Evolutionary conservation across 805 yeast genomes (phyloP), one percentile per base, ranked within the genome.

Genomic region (Yarrowia sp.): DNA sequence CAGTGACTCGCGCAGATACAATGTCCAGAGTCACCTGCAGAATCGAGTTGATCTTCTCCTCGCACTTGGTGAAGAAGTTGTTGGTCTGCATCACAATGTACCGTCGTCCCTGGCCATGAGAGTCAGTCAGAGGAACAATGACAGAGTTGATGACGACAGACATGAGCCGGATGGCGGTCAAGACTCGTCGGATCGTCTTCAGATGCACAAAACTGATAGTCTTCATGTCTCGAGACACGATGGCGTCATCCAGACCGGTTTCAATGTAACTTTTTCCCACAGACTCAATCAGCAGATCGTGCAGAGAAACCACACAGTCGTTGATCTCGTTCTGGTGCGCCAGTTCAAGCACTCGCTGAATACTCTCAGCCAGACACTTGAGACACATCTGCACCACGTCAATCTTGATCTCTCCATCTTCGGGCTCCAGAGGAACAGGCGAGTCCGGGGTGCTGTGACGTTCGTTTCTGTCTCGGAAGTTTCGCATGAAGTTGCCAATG

Each of bases 201-300:
- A 88, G 70, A 66, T 78, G 82, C 6, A 74, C 70, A 49, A 87
- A 76, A 62, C 80, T 75, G n/a, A 55, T 53, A 10, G 39, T 32
- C 32, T 47, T 47, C n/a, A 22, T 22, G 27, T 47, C 56, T 9
- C 56, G 27, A 10, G 39, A 31, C 21, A 47, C 39, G 74, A 58
- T 71, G 0, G 90, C 79, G 3, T 84, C 83, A 66, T 90, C 97
- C 39, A 92, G 72, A 0, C 90, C 91, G 14, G 84, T 78, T 38
- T 88, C 91, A 44, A 91, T 80, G 68, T 88, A 90, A 2, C 86
- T 79, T 33, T 83, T 83, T 1, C 96, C 94, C 36, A 89, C 78
- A 61, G 87, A 90, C 49, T 82, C 78, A 21, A 90, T 72, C 58
- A 90, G 71, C 35, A 88, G 78, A 64, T 88, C 89, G 63, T 88